A percentile compares a stretch with the other conserved stretches of the same genome.
These are phyloP conservation scores for Articulospora tetracladia DNA, from an alignment of 495 filamentous ascomycete species.

Conservation along the genomic window DNA sequence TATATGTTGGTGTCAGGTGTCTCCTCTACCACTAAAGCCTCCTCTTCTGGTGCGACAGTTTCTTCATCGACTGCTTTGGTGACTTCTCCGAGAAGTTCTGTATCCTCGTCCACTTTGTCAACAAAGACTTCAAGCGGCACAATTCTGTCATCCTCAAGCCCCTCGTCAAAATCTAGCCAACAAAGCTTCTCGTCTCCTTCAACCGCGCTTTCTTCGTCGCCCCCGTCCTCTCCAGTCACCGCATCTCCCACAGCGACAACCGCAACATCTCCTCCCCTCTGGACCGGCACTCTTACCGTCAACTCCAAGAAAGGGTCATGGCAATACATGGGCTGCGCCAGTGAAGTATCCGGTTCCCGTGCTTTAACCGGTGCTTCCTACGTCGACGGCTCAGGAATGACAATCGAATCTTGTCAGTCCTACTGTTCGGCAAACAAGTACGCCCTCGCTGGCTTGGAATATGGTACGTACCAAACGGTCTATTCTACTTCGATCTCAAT, in stretches of 20 bases:
- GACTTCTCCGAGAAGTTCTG: background rate
- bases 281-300: conserved; percentile 11
- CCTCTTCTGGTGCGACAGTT: background rate
- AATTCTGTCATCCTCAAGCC: background rate
- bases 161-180: background rate
- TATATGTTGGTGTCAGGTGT: conserved; percentile 17
- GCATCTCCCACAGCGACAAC: background rate
- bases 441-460: conserved; percentile 37
- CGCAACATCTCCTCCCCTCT: background rate
- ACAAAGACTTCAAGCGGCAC: background rate
- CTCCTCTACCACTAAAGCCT: conserved; percentile 7
- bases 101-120: background rate
- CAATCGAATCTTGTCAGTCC: conserved; percentile 36
- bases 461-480: conserved; percentile 13
- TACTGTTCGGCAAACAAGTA: conserved; percentile 33
- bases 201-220: conserved; percentile 5
- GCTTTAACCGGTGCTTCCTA: conserved; percentile 20
- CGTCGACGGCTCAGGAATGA: conserved; percentile 34
- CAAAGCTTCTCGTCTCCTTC: too few species aligned
- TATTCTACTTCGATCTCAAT: conserved; percentile 16
- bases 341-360: conserved; percentile 12
- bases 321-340: conserved; percentile 24
- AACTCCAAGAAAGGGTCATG: conserved; percentile 14
- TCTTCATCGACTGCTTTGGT: background rate
- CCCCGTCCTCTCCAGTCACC: background rate